A percentile compares a stretch with the other conserved stretches of the same genome.
phyloP scores from a whole-genome alignment of 1,284 basidiomycete genomes.

The Microbotryum silenes-acaulis region DNA sequence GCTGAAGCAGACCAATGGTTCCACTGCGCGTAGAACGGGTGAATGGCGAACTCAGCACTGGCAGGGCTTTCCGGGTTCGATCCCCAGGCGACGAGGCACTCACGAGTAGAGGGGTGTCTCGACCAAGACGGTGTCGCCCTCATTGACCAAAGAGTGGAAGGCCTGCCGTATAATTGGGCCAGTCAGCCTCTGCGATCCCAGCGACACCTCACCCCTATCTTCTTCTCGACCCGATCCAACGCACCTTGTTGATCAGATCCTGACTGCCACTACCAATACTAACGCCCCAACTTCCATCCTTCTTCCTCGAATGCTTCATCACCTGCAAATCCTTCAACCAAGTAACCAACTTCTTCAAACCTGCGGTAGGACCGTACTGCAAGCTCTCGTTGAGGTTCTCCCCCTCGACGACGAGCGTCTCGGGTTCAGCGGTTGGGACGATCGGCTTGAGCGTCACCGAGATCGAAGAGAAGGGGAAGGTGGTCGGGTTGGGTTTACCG shows the following conservation, averaged over 20 bases:
- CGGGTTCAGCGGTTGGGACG: constrained; percentile 14
- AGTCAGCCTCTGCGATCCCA: not conserved
- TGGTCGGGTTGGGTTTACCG: constrained; percentile 68
- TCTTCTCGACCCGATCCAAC: constrained; percentile 5
- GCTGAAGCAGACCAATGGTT: constrained; percentile 44
- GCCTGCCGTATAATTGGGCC: constrained; percentile 38
- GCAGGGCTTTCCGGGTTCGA: not conserved
- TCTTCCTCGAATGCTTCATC: constrained; percentile 35
- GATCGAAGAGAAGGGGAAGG: constrained; percentile 68
- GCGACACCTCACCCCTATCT: not conserved
- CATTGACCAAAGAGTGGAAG: constrained; percentile 58
- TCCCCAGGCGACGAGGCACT: not conserved
- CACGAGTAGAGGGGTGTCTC: constrained; percentile 76
- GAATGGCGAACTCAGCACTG: not conserved
- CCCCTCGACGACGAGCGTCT: constrained; percentile 37
- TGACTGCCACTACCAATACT: constrained; percentile 67
- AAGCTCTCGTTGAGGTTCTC: constrained; percentile 39
- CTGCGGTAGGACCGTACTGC: constrained; percentile 58
- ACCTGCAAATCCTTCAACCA: constrained; percentile 37
- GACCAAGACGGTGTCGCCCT: constrained; percentile 71
- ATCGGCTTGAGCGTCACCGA: constrained; percentile 27
- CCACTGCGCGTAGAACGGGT: constrained; percentile 33
- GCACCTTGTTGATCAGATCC: constrained; percentile 76
- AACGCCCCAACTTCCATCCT: constrained; percentile 61
- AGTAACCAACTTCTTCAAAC: constrained; percentile 54